phyloP scores from a whole-genome alignment of 495 filamentous ascomycete species.

The Penicilliopsis zonata region DNA sequence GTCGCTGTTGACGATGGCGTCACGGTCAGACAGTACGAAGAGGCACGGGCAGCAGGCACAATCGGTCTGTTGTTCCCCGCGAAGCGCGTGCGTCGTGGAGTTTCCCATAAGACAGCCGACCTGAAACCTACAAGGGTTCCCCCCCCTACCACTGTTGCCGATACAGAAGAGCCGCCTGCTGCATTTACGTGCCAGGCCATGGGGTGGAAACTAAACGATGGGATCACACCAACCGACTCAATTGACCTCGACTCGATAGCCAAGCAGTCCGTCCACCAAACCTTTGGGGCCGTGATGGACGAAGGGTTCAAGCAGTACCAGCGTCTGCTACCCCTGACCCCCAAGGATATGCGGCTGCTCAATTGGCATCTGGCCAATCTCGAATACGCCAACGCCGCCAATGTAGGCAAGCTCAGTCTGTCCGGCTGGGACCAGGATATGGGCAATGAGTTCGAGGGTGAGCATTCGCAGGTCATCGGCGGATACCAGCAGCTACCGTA shows the following conservation, averaged over 20 bases:
- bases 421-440: slow-evolving; percentile 93
- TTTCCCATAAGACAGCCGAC: slow-evolving; percentile 33
- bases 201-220: slow-evolving; percentile 68
- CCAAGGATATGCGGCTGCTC: slow-evolving; percentile 77
- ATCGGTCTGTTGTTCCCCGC: slow-evolving; percentile 27
- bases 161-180: slow-evolving; percentile 52
- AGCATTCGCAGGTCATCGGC: slow-evolving; percentile 82
- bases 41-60: slow-evolving; percentile 31
- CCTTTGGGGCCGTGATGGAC: slow-evolving; percentile 80
- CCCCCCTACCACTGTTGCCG: slow-evolving; percentile 43
- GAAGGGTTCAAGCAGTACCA: slow-evolving; percentile 81
- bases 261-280: slow-evolving; percentile 48
- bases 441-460: slow-evolving; percentile 93
- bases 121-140: slow-evolving; percentile 27
- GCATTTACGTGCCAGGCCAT: slow-evolving; percentile 59
- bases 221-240: slow-evolving; percentile 50
- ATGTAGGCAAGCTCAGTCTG: slow-evolving; percentile 75
- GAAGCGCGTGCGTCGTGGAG: slow-evolving; percentile 29
- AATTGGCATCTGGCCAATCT: slow-evolving; percentile 99
- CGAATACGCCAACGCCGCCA: slow-evolving; percentile 91
- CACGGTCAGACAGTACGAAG: slow-evolving; percentile 61
- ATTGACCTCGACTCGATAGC: slow-evolving; percentile 60
- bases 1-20: slow-evolving; percentile 55
- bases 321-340: slow-evolving; percentile 65
- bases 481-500: slow-evolving; percentile 86